Conservation (phyloP, 192 early-diverging fungal genomes). For the Backusella psychrophila region DNA sequence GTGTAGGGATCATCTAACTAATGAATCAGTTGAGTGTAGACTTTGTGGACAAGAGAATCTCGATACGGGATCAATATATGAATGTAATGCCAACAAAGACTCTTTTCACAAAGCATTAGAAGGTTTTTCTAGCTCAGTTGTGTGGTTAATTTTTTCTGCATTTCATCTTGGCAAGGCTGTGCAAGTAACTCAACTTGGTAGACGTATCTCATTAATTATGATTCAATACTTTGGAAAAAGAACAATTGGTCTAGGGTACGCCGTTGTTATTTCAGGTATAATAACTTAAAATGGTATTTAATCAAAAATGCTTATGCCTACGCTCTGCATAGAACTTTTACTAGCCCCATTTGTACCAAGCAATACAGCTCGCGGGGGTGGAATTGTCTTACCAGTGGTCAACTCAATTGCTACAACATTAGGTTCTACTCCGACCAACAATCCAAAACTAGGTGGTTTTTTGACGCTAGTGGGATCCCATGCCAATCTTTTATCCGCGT, state of each 20-base stretch:
- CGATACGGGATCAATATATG: constrained; percentile 37
- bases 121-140: constrained; percentile 62
- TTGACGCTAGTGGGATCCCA: constrained; percentile 62
- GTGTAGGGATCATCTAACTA: constrained; percentile 49
- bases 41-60: constrained; percentile 37
- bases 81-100: constrained; percentile 55
- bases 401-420: constrained; percentile 58
- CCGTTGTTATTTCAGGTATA: constrained; percentile 40
- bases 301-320: background rate
- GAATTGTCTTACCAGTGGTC: constrained; percentile 76
- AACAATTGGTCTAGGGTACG: constrained; percentile 56
- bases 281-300: background rate
- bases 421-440: constrained; percentile 38
- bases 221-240: constrained; percentile 50
- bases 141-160: constrained; percentile 71
- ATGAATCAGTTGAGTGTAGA: constrained; percentile 48
- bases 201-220: constrained; percentile 57
- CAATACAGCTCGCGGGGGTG: constrained; percentile 76
- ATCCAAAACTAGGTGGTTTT: constrained; percentile 49
- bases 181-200: constrained; percentile 61
- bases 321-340: constrained; percentile 50
- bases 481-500: constrained; percentile 71
- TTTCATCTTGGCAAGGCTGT: constrained; percentile 73
- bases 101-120: constrained; percentile 58
- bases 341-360: constrained; percentile 71